Evolutionary conservation across 2,329 filamentous ascomycete species (phyloP), one percentile per base, ranked within the genome.

Genomic region (Diplodia corticola): DNA sequence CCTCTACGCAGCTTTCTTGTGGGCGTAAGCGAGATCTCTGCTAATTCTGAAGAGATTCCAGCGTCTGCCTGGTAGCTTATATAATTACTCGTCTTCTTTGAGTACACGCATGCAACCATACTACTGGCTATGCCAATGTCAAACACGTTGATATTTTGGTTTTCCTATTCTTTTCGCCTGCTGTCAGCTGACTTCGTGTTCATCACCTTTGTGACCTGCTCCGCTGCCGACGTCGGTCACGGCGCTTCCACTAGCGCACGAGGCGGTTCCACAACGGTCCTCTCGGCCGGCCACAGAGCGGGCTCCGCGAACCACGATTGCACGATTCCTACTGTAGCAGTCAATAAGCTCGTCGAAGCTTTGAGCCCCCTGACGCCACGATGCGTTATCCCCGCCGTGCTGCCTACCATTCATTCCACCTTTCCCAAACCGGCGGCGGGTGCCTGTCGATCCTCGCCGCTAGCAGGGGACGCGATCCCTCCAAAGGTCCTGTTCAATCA

Each of bases 401-500:
- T 33, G 40, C 57, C 57, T 61, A 4, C 28, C n/a, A 49, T 33
- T 15, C 7, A 49, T 35, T 12, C 57, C 9, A 30, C 22, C 13
- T 20, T 20, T 49, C 40, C 15, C 13, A 10, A 13, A 61, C 12
- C 22, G n/a, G 28, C 37, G 44, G 12, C 44, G 9, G 57, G 57
- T 49, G 57, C 57, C 57, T 61, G 57, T 5, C 30, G 57, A 61
- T 61, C 57, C 44, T 49, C 40, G 40, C 33, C 57, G 33, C 57
- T 61, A 61, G 57, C 57, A 61, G 57, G 57, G 57, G 33, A 33
- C 10, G 15, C 10, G n/a, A 61, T 61, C 57, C 57, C 26, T 35
- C 55, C 13, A 49, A 20, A 46, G 57, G 57, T 61, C 57, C 57
- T 61, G 7, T 49, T 10, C 12, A 33, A 49, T 61, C 22, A 20